Evolutionary conservation across 345 rosid genomes (phyloP).

Genomic region (Eucalyptus pauciflora): DNA sequence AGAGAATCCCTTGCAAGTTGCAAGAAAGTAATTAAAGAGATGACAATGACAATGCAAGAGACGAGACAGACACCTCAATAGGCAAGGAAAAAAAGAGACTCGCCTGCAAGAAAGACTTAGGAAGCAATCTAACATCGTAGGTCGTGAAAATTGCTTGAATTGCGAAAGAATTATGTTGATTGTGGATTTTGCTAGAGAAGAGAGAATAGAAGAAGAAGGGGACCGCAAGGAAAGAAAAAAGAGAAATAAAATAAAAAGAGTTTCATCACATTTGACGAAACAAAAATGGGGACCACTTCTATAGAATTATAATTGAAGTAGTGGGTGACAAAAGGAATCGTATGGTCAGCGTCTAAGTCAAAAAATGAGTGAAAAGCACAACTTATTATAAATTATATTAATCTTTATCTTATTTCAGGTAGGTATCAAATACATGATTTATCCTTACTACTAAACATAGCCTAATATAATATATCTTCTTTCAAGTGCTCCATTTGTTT

Average conservation of each 20-base stretch:
- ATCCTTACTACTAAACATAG: background rate
- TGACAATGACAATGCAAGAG: background rate
- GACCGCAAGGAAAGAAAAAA: background rate
- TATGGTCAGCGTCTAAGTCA: background rate
- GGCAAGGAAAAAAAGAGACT: background rate
- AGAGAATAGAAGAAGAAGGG: background rate
- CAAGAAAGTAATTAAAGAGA: background rate
- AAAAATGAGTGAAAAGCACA: background rate
- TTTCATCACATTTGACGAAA: background rate
- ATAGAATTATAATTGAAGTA: background rate
- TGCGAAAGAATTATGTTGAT: background rate
- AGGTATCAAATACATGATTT: background rate
- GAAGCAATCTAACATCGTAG: no score
- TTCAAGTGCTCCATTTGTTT: background rate
- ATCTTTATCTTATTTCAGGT: background rate
- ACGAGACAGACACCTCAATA: background rate
- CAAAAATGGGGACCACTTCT: background rate
- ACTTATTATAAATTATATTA: background rate
- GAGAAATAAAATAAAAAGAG: background rate
- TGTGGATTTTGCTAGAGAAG: background rate
- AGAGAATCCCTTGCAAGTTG: background rate
- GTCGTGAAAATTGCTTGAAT: background rate
- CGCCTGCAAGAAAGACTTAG: background rate
- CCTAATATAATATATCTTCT: background rate
- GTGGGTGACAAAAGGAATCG: background rate